phyloP scores from a whole-genome alignment of 768 basidiomycete species.

The Tubosaeta brunneosetosa region DNA sequence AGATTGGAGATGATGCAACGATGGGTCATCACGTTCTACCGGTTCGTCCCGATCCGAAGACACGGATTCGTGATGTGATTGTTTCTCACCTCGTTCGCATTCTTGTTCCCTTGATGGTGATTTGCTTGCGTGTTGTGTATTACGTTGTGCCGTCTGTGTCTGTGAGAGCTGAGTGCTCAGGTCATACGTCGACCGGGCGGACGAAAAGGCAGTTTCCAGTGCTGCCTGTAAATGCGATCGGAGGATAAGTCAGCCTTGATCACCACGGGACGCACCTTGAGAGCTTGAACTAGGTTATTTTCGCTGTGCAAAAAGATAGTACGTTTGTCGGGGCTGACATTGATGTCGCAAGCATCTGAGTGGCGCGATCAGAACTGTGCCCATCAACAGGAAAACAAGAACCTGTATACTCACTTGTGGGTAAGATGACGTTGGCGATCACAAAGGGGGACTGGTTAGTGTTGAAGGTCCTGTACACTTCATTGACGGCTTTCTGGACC shows the following conservation, averaged over 20 bases:
- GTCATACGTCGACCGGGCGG: constrained; percentile 69
- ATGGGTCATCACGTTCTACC: neutral
- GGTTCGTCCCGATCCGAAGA: neutral
- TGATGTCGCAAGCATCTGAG: constrained; percentile 81
- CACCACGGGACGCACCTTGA: constrained; percentile 53
- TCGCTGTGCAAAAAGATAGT: constrained; percentile 91
- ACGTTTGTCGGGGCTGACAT: constrained; percentile 96
- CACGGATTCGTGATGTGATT: neutral
- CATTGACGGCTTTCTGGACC: constrained; percentile 7
- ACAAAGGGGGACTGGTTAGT: constrained; percentile 47
- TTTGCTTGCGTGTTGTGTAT: neutral
- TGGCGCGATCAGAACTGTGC: neutral
- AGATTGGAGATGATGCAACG: neutral
- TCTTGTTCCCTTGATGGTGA: neutral
- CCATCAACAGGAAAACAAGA: neutral
- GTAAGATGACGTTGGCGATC: constrained; percentile 41
- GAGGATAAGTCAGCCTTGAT: neutral
- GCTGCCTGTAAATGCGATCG: constrained; percentile 40
- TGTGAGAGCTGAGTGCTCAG: constrained; percentile 32
- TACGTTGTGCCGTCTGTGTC: constrained; percentile 9
- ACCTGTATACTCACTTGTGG: constrained; percentile 52
- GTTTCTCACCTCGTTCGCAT: constrained; percentile 4
- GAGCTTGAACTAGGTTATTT: constrained; percentile 63
- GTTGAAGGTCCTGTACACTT: constrained; percentile 3
- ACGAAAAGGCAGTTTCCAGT: constrained; percentile 64